phyloP scores from a whole-genome alignment of 257 asterid genomes.

The Sherardia arvensis region DNA sequence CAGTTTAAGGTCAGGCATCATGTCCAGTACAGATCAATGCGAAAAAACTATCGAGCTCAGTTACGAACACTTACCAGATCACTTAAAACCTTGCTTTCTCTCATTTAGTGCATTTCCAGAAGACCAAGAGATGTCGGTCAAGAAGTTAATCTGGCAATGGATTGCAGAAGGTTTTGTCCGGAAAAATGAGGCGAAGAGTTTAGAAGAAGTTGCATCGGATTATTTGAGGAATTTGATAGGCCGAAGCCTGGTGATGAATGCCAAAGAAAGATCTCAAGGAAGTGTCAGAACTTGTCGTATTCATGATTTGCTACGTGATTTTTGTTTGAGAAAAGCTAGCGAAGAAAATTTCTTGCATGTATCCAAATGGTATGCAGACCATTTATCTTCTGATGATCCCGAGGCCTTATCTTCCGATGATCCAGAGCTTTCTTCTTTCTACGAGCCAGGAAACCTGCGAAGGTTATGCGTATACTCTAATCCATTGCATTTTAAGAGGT shows the following conservation, averaged over 20 bases:
- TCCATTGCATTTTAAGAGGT: not conserved
- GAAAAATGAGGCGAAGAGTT: not conserved
- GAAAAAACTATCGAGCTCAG: not conserved
- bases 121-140: not conserved
- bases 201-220: not conserved
- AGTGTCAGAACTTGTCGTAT: not conserved
- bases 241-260: not conserved
- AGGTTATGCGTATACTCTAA: not conserved
- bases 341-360: not conserved
- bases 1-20: not conserved
- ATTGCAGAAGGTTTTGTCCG: slow-evolving; percentile 1
- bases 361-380: not conserved
- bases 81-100: not conserved
- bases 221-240: not conserved
- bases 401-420: too few species aligned
- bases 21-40: not conserved
- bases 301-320: not conserved
- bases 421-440: not conserved
- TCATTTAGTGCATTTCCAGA: not conserved
- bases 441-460: not conserved
- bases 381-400: too few species aligned
- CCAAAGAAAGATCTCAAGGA: not conserved
- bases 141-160: not conserved
- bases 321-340: not conserved
- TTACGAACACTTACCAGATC: slow-evolving; percentile 3